Conservation (phyloP, 495 filamentous ascomycete genomes). For the Daldinia loculata region DNA sequence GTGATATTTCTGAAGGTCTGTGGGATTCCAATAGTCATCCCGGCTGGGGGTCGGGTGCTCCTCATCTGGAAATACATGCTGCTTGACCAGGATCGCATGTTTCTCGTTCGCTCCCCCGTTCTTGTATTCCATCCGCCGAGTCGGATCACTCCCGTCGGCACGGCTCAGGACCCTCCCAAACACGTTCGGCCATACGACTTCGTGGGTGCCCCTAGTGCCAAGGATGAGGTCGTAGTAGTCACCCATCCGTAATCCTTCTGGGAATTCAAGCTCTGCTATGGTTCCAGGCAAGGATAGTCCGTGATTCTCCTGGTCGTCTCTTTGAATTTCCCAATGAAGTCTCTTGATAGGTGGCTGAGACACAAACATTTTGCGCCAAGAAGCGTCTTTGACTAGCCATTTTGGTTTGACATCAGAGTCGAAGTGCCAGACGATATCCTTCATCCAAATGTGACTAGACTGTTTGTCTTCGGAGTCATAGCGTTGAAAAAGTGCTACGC, state of each 20-base stretch:
- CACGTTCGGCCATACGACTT: background rate
- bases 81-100: background rate
- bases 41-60: no score
- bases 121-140: background rate
- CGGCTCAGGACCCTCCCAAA: no score
- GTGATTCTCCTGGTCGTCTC: background rate
- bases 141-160: no score
- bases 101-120: background rate
- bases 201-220: background rate
- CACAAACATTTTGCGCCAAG: background rate
- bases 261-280: background rate
- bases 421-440: background rate
- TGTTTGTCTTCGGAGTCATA: no score
- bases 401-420: background rate
- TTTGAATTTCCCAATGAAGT: background rate
- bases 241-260: background rate
- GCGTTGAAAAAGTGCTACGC: no score
- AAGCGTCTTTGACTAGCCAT: background rate
- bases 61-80: background rate
- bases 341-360: background rate
- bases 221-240: background rate
- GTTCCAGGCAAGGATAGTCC: background rate
- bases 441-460: no score
- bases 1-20: background rate
- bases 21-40: no score